Evolutionary conservation across 495 filamentous ascomycete genomes (phyloP), one percentile per base, ranked within the genome.

Genomic region (Xylaria longipes): DNA sequence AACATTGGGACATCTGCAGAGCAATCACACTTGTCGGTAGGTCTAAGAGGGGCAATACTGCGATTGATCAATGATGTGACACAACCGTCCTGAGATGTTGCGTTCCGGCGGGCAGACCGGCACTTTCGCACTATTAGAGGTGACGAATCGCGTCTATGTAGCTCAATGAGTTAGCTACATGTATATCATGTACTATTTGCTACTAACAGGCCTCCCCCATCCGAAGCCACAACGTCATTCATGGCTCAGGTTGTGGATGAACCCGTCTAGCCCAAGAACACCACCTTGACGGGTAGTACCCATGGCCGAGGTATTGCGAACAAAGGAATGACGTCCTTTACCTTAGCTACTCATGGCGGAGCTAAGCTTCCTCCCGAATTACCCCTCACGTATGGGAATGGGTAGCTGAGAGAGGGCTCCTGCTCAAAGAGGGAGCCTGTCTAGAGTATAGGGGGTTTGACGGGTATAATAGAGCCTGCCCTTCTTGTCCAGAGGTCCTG

Each of bases 331-430:
- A 37, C 71, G 74, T 73, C 57, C 39, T 35, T 31, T 52, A n/a
- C 61, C 22, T 48, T 65, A 62, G 70, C 64, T 67, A 70, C 46
- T 20, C 43, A 65, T 33, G 33, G 63, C 20, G 35, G 58, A 71
- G 12, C 15, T 2, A 41, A 71, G 52, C 58, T 73, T 58, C 65
- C 67, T 70, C 71, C 37, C n/a, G 54, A 50, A 69, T 68, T 72
- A 67, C 64, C 68, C 72, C 74, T 76, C 70, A 45, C 54, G 45
- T 50, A 46, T 54, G 54, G 37, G 39, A 68, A 17, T 20, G 70
- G 20, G 69, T 61, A 56, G 68, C 63, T 48, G 52, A 56, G 52
- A 68, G 45, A 69, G 31, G 45, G 48, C 58, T 9, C 65, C 33
- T 41, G 3, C 22, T 67, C 65, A 41, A 56, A 56, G 46, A 56